Base-by-base conservation (phyloP, 2,329 filamentous ascomycete species). In the Pseudogymnoascus sp. region DNA sequence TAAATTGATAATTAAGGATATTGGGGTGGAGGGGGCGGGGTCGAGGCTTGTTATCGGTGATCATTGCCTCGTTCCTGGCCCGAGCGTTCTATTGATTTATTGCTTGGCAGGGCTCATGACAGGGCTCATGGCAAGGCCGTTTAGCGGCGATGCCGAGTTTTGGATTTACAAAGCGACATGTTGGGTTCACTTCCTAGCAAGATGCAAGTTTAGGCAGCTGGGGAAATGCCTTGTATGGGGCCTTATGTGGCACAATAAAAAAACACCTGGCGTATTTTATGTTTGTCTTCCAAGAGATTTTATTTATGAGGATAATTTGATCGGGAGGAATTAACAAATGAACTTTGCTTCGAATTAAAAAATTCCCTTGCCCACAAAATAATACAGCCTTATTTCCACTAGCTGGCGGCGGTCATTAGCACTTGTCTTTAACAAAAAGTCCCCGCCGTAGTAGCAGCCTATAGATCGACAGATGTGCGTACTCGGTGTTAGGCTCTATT, bases 21-120 rank as follows among this genome's bases (percentile, higher is more conserved):
- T 31, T 52, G 23, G 23, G 23, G 23, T 52, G 43, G 43, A 31
- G 43, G 43, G 43, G 43, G 23, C 43, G 43, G 43, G 43, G 43
- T 52, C 43, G 43, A 52, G 43, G 43, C 43, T 52, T 52, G 43
- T 52, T 52, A 29, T 52, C 43, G 43, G 14, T 52, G 43, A 29
- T 52, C 23, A 23, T 23, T 52, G 43, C 7, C 23, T n/a, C 29
- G 43, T 29, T 52, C 43, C 43, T 52, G 43, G 43, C 43, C 43
- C 43, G 43, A 52, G 43, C 43, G 43, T 16, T 52, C 14, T 16
- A 49, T 52, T 52, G 43, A 23, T 52, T 52, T 16, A 49, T 52
- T 52, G 43, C 43, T 52, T 52, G 43, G 43, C 43, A 31, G 43
- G 43, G 43, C 43, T 52, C 23, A 16, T 14, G 26, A 16, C 43